Conservation (phyloP, 306 rosid genomes). For the Neltuma alba region DNA sequence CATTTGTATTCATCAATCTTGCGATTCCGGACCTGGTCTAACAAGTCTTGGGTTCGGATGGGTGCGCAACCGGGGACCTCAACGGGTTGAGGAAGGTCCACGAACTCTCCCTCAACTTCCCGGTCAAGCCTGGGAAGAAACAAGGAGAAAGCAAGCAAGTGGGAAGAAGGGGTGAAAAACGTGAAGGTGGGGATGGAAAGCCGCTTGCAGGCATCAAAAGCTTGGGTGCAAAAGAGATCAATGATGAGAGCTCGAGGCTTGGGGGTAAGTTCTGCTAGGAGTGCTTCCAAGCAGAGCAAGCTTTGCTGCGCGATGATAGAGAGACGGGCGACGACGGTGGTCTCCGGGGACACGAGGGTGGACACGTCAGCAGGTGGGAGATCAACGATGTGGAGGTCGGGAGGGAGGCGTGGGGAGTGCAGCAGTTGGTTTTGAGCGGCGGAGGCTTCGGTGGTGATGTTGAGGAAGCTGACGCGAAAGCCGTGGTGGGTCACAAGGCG, state of each 20-base stretch:
- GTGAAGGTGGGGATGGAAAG: constrained; percentile 42
- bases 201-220: constrained; percentile 38
- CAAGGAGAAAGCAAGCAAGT: constrained; percentile 44
- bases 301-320: constrained; percentile 28
- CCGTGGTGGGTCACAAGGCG: constrained; percentile 41
- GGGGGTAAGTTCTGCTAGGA: constrained; percentile 17
- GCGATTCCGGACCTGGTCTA: constrained; percentile 45
- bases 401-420: constrained; percentile 38
- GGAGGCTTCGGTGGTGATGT: constrained; percentile 58
- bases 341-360: constrained; percentile 4
- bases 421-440: constrained; percentile 44
- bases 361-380: constrained; percentile 40
- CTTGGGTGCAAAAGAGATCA: constrained; percentile 56
- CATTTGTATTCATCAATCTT: constrained; percentile 49
- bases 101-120: constrained; percentile 49
- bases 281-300: constrained; percentile 29
- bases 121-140: constrained; percentile 48
- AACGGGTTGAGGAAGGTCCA: constrained; percentile 53
- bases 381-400: constrained; percentile 39
- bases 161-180: constrained; percentile 46
- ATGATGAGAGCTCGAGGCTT: constrained; percentile 43
- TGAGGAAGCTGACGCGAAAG: constrained; percentile 48
- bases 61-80: constrained; percentile 46
- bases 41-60: constrained; percentile 42
- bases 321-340: constrained; percentile 25